Evolutionary conservation across 495 filamentous ascomycete genomes (phyloP).

Genomic region (Xylaria grammica): DNA sequence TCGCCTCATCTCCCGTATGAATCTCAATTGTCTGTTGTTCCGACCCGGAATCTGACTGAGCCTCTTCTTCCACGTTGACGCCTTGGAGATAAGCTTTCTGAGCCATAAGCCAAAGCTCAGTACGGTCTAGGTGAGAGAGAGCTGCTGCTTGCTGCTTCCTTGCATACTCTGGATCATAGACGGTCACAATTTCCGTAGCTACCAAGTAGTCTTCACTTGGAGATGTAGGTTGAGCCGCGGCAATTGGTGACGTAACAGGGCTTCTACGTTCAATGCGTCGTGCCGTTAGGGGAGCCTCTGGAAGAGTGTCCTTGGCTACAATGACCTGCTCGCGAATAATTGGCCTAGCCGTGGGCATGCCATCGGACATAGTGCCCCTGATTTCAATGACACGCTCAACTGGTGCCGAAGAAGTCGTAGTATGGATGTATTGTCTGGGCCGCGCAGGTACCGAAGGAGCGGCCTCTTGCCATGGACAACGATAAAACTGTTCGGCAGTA

Average conservation of each 20-base stretch:
- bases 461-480: conserved; percentile 66
- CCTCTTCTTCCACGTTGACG: conserved; percentile 50
- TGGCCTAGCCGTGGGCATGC: conserved; percentile 70
- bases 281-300: conserved; percentile 33
- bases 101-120: conserved; percentile 78
- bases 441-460: conserved; percentile 38
- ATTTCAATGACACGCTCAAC: conserved; percentile 74
- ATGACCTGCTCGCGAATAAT: conserved; percentile 37
- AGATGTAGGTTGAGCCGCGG: conserved; percentile 38
- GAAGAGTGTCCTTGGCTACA: conserved; percentile 27
- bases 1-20: conserved; percentile 30
- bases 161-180: conserved; percentile 74
- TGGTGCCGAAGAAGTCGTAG: conserved; percentile 44
- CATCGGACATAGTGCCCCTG: conserved; percentile 54
- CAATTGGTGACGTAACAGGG: conserved; percentile 43
- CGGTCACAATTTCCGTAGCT: conserved; percentile 61
- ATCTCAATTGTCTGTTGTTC: conserved; percentile 34
- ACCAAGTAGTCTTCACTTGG: conserved; percentile 51
- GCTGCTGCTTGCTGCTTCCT: conserved; percentile 67
- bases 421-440: conserved; percentile 39
- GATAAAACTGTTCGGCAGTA: conserved; percentile 84
- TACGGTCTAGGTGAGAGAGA: conserved; percentile 74
- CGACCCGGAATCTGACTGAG: conserved; percentile 50
- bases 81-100: conserved; percentile 79
- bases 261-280: conserved; percentile 30